Evolutionary conservation across 495 filamentous ascomycete genomes (phyloP).

Genomic region (Penicillium verhagenii): DNA sequence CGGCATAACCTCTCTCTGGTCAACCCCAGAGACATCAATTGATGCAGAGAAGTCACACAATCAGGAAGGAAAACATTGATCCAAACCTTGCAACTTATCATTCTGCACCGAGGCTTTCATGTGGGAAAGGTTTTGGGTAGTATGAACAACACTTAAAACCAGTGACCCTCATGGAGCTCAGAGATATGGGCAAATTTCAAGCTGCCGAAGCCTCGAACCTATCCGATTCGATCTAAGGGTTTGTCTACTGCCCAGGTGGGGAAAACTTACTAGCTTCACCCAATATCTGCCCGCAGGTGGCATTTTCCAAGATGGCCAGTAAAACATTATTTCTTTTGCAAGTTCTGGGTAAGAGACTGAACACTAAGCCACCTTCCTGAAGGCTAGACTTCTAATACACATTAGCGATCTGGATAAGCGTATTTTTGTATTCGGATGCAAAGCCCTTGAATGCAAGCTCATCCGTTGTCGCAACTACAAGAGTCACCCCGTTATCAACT

Average conservation of each 20-base stretch:
- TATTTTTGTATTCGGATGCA: slow-evolving; percentile 1
- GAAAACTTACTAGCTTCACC: slow-evolving; percentile 4
- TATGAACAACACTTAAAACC: not conserved
- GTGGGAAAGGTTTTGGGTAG: not conserved
- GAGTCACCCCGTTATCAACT: slow-evolving; percentile 3
- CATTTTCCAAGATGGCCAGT: slow-evolving; percentile 9
- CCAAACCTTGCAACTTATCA: not conserved
- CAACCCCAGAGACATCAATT: not conserved
- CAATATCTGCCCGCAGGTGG: not conserved
- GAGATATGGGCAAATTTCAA: not conserved
- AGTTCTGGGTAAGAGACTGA: slow-evolving; percentile 4
- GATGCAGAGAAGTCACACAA: slow-evolving; percentile 1
- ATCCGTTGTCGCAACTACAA: slow-evolving; percentile 6
- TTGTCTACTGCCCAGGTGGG: no score
- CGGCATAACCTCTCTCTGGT: not conserved
- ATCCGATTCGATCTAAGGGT: no score
- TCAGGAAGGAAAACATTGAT: not conserved
- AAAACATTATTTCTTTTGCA: not conserved
- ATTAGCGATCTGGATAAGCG: not conserved
- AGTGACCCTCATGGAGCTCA: not conserved
- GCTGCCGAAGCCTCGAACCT: not conserved
- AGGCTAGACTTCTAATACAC: not conserved
- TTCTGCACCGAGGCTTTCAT: slow-evolving; percentile 6
- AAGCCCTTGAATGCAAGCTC: slow-evolving; percentile 6
- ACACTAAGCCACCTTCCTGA: not conserved